Evolutionary conservation across 805 yeast genomes (phyloP), one percentile per base, ranked within the genome.

Genomic region (Metschnikowia lachancei): DNA sequence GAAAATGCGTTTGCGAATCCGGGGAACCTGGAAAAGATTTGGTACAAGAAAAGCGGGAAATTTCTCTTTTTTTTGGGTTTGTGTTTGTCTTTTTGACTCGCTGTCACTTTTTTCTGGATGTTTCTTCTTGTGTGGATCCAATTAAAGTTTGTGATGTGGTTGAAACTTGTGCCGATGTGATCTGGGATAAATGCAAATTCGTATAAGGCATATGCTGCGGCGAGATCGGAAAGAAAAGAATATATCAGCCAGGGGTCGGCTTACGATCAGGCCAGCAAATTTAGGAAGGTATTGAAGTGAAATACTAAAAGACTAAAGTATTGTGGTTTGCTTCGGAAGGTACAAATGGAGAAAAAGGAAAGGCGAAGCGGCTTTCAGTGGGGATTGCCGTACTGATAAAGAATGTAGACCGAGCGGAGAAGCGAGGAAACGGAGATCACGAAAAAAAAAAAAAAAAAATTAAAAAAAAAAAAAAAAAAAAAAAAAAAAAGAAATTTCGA

Each of bases 191-290:
- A 32, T 36, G 39, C 42, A 33, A 38, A 11, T 17, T 31, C 26
- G 13, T 19, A 18, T 28, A 39, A 33, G 39, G 42, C 47, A 43
- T 43, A 6, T 33, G 39, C 35, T 43, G 41, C 37, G 3, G 32
- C 41, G 24, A 24, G 41, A 24, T 24, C 31, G n/a, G 36, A 39
- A 14, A n/a, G 34, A 18, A 9, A 13, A 29, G 33, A n/a, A 11
- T 11, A 26, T 19, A 13, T 14, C 16, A 24, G 18, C 19, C 24
- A 26, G 29, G 16, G 11, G 26, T 19, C 33, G 40, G 11, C 33
- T 37, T 16, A 36, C 22, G 20, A 19, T 24, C 16, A 11, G 16
- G 17, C 11, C 22, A 17, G 11, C 17, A 10, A 22, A 33, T 17
- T 33, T 7, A 30, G 17, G 17, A 30, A 30, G 17, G n/a, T 13